Percentiles rank a stretch among this genome's conserved stretches.
Conservation (phyloP, 129 eudicot species). For the Tagetes patula region DNA sequence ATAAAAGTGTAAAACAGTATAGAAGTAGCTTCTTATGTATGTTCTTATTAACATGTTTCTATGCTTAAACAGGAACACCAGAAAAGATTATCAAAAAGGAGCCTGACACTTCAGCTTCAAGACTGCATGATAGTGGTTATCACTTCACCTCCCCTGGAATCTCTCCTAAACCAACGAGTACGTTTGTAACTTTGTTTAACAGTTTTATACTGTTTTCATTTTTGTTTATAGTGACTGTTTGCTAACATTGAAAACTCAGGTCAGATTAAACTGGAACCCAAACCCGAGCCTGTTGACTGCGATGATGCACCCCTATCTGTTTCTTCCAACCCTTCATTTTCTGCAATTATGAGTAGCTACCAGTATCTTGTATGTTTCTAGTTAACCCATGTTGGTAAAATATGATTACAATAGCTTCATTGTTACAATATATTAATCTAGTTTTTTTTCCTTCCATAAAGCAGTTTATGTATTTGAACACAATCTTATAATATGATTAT, state of each 20-base stretch:
- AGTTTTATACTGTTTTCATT: background rate
- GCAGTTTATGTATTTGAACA: background rate
- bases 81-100: conserved; percentile 25
- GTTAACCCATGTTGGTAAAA: background rate
- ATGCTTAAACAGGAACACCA: conserved; percentile 27
- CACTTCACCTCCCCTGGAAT: background rate
- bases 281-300: conserved; percentile 40
- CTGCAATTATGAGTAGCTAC: conserved; percentile 38
- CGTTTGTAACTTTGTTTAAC: background rate
- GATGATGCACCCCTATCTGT: conserved; percentile 11
- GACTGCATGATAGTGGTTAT: background rate
- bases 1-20: background rate
- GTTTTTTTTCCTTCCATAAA: background rate
- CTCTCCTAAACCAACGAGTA: conserved; percentile 11
- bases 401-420: background rate
- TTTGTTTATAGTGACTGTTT: conserved; percentile 5
- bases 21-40: background rate
- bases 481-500: background rate
- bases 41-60: conserved; percentile 6
- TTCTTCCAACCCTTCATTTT: conserved; percentile 26
- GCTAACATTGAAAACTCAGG: conserved; percentile 11
- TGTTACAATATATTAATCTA: background rate
- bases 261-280: conserved; percentile 17
- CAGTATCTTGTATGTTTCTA: conserved; percentile 41
- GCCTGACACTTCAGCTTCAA: background rate